A percentile compares a stretch with the other conserved stretches of the same genome.
Conservation (phyloP, 2,329 filamentous ascomycete genomes). For the Microdochium trichocladiopsis region DNA sequence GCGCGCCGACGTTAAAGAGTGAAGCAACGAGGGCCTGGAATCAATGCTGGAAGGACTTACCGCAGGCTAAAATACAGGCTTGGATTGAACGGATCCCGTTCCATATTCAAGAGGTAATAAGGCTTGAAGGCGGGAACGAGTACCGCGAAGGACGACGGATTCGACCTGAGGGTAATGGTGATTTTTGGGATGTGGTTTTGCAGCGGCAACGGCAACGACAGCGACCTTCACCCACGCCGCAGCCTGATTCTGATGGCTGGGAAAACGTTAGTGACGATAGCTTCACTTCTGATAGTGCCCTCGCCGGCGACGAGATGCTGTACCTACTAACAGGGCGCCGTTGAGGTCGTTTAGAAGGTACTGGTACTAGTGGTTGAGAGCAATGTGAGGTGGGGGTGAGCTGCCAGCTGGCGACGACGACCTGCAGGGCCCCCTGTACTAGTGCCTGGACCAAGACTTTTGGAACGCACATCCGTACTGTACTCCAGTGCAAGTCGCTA, state of each 20-base stretch:
- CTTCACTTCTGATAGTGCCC: no score
- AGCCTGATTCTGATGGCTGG: not conserved
- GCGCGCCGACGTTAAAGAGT: slow-evolving; percentile 1
- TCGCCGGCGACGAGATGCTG: not conserved
- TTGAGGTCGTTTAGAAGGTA: not conserved
- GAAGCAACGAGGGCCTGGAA: slow-evolving; percentile 2
- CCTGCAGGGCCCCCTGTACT: not conserved
- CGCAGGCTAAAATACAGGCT: slow-evolving; percentile 6
- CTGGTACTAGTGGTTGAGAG: not conserved
- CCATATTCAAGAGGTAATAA: slow-evolving; percentile 7
- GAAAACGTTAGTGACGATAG: not conserved
- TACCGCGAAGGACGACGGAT: not conserved
- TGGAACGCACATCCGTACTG: not conserved
- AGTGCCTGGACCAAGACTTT: not conserved
- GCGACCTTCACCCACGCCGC: not conserved
- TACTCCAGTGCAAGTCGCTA: not conserved
- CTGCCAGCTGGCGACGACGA: not conserved
- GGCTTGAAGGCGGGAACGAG: no score
- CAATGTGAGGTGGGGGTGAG: not conserved
- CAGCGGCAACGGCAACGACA: not conserved
- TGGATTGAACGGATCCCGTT: slow-evolving; percentile 9
- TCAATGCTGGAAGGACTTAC: slow-evolving; percentile 5
- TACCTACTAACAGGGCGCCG: not conserved
- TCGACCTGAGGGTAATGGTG: not conserved
- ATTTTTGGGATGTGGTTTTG: not conserved